phyloP scores from a whole-genome alignment of 176 grass and related monocot genomes.

The Bonia amplexicaulis region DNA sequence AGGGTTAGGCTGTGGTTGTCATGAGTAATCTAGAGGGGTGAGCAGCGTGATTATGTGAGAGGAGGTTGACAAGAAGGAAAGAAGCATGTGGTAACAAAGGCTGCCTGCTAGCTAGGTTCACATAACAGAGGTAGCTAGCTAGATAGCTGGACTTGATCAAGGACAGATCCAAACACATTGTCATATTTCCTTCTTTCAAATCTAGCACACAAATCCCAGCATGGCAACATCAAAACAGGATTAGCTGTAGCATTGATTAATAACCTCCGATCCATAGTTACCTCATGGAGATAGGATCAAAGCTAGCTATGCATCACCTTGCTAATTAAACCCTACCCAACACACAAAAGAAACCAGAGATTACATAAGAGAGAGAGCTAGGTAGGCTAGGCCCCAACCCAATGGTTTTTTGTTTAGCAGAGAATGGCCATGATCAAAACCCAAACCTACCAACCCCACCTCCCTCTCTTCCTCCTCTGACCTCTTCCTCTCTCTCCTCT shows the following conservation, averaged over 20 bases:
- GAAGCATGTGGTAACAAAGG: not conserved
- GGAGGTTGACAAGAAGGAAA: not conserved
- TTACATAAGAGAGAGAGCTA: not conserved
- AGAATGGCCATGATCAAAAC: slow-evolving; percentile 9
- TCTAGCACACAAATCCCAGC: not conserved
- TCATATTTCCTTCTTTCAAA: not conserved
- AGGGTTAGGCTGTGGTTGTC: not conserved
- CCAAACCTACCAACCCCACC: slow-evolving; percentile 32
- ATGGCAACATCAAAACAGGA: not conserved
- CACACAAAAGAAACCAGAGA: not conserved
- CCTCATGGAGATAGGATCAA: not conserved
- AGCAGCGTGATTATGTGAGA: not conserved
- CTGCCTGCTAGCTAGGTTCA: not conserved
- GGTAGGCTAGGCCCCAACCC: not conserved
- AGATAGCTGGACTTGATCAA: not conserved
- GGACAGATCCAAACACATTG: not conserved
- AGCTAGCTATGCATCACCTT: not conserved
- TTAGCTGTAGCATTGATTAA: slow-evolving; percentile 9
- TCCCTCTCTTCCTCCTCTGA: slow-evolving; percentile 16
- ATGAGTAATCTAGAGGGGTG: not conserved
- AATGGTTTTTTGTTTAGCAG: slow-evolving; percentile 21
- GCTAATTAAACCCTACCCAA: not conserved
- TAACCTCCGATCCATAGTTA: not conserved
- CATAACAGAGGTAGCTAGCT: not conserved
- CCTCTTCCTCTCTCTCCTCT: slow-evolving; percentile 1